These are phyloP conservation scores for Zopfochytrium polystomum DNA, from an alignment of 371 early-diverging fungal genomes.

Conservation along the genomic window DNA sequence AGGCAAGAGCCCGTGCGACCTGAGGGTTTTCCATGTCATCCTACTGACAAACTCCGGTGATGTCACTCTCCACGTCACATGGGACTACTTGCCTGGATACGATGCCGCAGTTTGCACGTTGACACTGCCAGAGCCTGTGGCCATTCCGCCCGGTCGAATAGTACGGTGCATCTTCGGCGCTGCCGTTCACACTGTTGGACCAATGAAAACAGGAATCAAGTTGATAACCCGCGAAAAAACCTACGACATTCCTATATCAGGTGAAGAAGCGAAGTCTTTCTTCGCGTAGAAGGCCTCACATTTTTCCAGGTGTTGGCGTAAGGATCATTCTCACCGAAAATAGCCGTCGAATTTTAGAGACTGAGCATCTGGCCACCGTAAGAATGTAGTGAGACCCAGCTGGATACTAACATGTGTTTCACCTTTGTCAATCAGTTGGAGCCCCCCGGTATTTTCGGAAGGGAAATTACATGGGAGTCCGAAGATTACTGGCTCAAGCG, in stretches of 20 bases:
- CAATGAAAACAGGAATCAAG: conserved; percentile 29
- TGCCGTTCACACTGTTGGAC: conserved; percentile 32
- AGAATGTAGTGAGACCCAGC: not conserved
- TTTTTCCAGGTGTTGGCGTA: conserved; percentile 36
- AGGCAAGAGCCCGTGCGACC: conserved; percentile 50
- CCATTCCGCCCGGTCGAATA: conserved; percentile 34
- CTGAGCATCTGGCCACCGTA: conserved; percentile 35
- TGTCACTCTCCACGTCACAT: conserved; percentile 40
- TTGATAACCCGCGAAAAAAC: conserved; percentile 39
- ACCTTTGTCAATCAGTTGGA: conserved; percentile 1
- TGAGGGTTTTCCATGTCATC: conserved; percentile 38
- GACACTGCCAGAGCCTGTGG: conserved; percentile 36
- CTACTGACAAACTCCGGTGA: conserved; percentile 47
- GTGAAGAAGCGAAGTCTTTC: conserved; percentile 29
- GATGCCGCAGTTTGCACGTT: conserved; percentile 25
- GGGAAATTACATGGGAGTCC: conserved; percentile 25
- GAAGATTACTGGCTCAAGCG: too few species aligned
- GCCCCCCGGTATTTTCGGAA: conserved; percentile 24
- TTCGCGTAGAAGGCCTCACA: not conserved
- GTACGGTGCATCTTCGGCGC: conserved; percentile 38
- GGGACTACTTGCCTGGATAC: conserved; percentile 19
- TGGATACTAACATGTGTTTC: not conserved
- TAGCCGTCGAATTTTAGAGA: conserved; percentile 36
- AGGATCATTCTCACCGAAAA: conserved; percentile 39
- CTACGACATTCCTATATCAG: conserved; percentile 35